Evolutionary conservation across 140 eudicot species (phyloP), one percentile per base, ranked within the genome.

Genomic region (Ambrosia hybrid): DNA sequence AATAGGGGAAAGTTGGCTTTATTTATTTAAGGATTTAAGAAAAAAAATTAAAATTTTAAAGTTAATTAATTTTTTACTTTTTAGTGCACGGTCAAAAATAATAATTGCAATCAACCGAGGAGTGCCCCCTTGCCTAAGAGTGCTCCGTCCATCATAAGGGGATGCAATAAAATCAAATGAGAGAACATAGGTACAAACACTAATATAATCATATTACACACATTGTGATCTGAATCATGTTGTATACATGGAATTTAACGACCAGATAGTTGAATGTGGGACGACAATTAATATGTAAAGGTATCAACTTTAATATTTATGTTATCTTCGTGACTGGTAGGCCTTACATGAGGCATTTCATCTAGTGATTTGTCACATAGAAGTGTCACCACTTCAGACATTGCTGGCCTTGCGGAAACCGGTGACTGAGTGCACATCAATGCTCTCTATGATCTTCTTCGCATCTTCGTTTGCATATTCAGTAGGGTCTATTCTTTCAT

Each of bases 351-450:
- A 12, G 70, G 78, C 45, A 45, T 76, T 71, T 63, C 51, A 16
- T 76, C 78, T 33, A 64, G 12, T 70, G 81, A 75, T 65, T 61
- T 67, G 30, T 80, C 84, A 65, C 81, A 75, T 70, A 71, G 41
- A 73, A 68, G 73, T 11, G 46, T 68, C 36, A 80, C 73, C 33
- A 71, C 57, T 15, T 71, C 67, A 37, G 76, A 78, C 82, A 78
- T 78, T 34, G 78, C 48, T 9, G 82, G 82, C 70, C 82, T 55
- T 78, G 53, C 57, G 7, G 73, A 72, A 65, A 65, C 73, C 7
- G 57, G 76, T 64, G 66, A 15, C 4, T 55, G 55, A 10, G 67
- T 38, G 57, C 76, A 71, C 65, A 71, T 71, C 67, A 71, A 65
- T 6, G 77, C 73, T 72, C 68, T 78, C 82, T 78, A 72, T 78